Conservation (phyloP, 176 grass and related monocot genomes). For the Phragmites australis region DNA sequence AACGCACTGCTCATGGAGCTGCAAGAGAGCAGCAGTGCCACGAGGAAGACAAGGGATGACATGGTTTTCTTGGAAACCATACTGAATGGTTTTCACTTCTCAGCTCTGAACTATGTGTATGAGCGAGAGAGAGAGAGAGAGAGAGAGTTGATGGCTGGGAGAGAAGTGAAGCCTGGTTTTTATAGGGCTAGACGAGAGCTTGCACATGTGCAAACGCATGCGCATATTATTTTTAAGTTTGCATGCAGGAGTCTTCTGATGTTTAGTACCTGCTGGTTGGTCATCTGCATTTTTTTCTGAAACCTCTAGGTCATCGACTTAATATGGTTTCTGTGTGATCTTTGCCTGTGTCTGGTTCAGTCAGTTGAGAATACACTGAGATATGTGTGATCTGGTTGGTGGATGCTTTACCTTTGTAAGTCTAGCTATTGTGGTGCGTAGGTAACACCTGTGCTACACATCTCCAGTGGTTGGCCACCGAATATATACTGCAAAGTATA, state of each 20-base stretch:
- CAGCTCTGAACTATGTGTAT: neutral
- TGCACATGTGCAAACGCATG: neutral
- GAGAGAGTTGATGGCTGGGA: conserved; percentile 27
- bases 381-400: neutral
- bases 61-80: conserved; percentile 37
- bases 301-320: neutral
- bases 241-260: neutral
- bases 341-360: neutral
- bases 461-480: conserved; percentile 25
- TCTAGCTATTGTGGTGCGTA: neutral
- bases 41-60: conserved; percentile 16
- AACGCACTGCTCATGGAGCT: conserved; percentile 26
- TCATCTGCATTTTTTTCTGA: conserved; percentile 6
- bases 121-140: neutral
- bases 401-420: neutral
- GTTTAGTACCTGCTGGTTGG: neutral
- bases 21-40: conserved; percentile 30
- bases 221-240: neutral
- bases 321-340: neutral
- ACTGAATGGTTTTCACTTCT: neutral
- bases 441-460: neutral
- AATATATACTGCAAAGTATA: neutral
- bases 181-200: neutral
- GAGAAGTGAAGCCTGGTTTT: conserved; percentile 17
- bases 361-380: conserved; percentile 15